phyloP scores from a whole-genome alignment of 164 flowering plant species.

The Protea cynaroides region DNA sequence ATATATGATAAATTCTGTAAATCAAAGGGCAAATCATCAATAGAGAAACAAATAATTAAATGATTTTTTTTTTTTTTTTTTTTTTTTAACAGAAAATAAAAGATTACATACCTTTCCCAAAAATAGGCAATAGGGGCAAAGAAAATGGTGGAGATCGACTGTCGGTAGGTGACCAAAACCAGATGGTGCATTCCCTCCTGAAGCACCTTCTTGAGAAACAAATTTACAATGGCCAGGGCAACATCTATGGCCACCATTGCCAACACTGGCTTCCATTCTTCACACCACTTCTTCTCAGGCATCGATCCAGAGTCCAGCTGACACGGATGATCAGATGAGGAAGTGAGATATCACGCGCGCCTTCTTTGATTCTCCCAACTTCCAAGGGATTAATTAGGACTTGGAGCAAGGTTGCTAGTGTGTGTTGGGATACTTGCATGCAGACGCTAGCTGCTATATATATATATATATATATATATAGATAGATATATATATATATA shows the following conservation, averaged over 20 bases:
- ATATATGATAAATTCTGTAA: not conserved
- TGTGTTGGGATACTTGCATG: too few species aligned
- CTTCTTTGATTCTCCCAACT: too few species aligned
- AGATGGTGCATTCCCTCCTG: conserved; percentile 48
- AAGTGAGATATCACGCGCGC: too few species aligned
- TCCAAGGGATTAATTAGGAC: too few species aligned
- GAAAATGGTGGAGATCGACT: conserved; percentile 37
- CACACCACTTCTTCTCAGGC: conserved; percentile 26
- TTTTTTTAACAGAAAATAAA: too few species aligned
- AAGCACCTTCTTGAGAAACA: conserved; percentile 65
- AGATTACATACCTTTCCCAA: conserved; percentile 47
- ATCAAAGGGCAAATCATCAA: not conserved
- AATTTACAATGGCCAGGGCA: conserved; percentile 52
- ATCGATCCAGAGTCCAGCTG: too few species aligned
- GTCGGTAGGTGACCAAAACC: conserved; percentile 59
- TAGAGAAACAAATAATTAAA: not conserved
- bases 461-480: too few species aligned
- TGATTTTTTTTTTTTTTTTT: too few species aligned
- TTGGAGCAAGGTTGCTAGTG: too few species aligned
- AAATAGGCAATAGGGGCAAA: conserved; percentile 65
- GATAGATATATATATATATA: too few species aligned
- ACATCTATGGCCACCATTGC: conserved; percentile 50
- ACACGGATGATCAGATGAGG: too few species aligned
- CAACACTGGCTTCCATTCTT: conserved; percentile 47
- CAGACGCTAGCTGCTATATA: too few species aligned